phyloP scores from a whole-genome alignment of 495 filamentous ascomycete genomes.

The Tuber calosporum region DNA sequence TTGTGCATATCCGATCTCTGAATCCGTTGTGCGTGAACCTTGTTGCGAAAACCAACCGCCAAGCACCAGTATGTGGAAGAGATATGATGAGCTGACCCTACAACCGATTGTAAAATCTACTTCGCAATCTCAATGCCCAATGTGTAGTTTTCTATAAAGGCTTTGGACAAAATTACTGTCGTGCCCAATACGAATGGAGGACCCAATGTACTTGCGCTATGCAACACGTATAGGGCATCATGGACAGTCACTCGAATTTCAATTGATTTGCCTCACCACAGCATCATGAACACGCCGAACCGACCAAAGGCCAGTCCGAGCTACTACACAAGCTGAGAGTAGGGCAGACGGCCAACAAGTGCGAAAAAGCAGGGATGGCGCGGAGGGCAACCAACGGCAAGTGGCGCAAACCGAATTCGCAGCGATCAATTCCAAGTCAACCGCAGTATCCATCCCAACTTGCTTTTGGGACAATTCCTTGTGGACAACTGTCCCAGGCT shows the following conservation, averaged over 20 bases:
- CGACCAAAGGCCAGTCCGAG: neutral
- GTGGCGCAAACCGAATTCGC: neutral
- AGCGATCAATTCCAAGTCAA: constrained; percentile 1
- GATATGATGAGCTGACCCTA: neutral
- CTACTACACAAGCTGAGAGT: neutral
- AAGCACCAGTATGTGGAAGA: neutral
- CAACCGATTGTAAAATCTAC: neutral
- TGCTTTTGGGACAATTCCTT: neutral
- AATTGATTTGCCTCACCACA: neutral
- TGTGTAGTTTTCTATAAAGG: neutral
- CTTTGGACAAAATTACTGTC: neutral
- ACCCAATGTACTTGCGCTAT: neutral
- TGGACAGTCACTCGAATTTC: neutral
- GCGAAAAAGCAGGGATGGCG: neutral
- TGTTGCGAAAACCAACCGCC: neutral
- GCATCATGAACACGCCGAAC: neutral
- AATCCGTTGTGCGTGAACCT: no score
- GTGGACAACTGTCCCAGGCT: neutral
- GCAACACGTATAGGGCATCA: neutral
- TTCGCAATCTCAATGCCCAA: neutral
- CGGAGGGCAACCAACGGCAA: neutral
- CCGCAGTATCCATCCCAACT: neutral
- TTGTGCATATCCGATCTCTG: no score
- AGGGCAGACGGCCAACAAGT: neutral
- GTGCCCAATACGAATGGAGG: neutral